phyloP scores from a whole-genome alignment of 345 rosid species.

The Corchorus capsularis region DNA sequence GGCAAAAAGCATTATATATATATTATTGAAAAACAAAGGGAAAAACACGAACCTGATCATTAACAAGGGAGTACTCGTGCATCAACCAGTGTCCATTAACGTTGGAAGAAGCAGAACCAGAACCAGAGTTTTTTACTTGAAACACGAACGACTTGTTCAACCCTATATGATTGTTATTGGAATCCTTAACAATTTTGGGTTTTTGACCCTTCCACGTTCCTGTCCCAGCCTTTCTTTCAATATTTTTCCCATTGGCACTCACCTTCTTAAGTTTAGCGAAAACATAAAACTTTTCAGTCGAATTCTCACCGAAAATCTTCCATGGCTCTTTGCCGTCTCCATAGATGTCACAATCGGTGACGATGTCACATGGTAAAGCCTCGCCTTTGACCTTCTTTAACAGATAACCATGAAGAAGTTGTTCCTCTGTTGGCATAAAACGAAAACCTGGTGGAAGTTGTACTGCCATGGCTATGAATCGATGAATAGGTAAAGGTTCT shows the following conservation, averaged over 20 bases:
- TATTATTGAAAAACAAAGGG: too few relatives aligned
- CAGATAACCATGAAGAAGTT: background rate
- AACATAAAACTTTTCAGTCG: background rate
- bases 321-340: background rate
- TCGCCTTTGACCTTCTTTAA: background rate
- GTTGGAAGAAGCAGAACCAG: too few relatives aligned
- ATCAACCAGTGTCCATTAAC: too few relatives aligned
- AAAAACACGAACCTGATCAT: too few relatives aligned
- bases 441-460: background rate
- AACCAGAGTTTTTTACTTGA: background rate
- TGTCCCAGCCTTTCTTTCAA: background rate
- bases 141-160: background rate
- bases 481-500: too few relatives aligned
- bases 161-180: background rate
- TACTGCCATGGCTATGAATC: too few relatives aligned
- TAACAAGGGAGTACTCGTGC: too few relatives aligned
- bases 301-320: background rate
- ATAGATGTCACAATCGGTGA: background rate
- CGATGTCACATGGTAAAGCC: background rate
- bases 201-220: conserved; percentile 5
- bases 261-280: background rate
- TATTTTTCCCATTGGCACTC: background rate
- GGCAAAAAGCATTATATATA: too few relatives aligned
- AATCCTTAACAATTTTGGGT: background rate
- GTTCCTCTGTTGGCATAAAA: background rate